Evolutionary conservation across 306 rosid genomes (phyloP), one percentile per base, ranked within the genome.

Genomic region (Heteromeles arbutifolia): DNA sequence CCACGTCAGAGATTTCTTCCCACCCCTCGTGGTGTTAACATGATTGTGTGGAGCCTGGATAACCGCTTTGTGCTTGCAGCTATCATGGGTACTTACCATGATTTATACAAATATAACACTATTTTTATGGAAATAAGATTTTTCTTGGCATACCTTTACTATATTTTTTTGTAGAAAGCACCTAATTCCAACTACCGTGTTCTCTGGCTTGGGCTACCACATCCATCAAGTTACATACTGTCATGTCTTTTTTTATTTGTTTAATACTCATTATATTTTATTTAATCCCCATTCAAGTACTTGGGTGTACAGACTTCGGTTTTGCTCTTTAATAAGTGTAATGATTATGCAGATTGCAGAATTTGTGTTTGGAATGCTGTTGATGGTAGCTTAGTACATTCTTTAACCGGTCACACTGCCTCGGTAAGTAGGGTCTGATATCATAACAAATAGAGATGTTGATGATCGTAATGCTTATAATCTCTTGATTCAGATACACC

Each of bases 51-150:
- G 98, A 92, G 98, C 87, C 87, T 89, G 76, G 98, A 92, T 82
- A 92, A 92, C 73, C 98, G 96, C 77, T 90, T 92, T 82, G 98
- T 92, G 45, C 92, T 92, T 67, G 98, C 98, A 78, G 98, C 98
- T 86, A 88, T 92, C 69, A 92, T 92, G 98, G 98, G 98, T 80
- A 75, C 32, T 45, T 54, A 37, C 54, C 56, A 48, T 32, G 64
- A 37, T 59, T 57, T 59, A 28, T 29, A 57, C 25, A 56, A 39
- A 1, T 41, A 48, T 4, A 15, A 24, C 43, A 28, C 12, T 43
- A 25, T n/a, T 32, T 31, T 17, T 34, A 11, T 10, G 17, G 10
- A 41, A 26, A 41, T 37, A 31, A 9, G 13, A 44, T n/a, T 18
- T 18, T 59, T 59, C 24, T 17, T 39, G 54, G 65, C 14, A 31